These are phyloP conservation scores for Boletus vinaceobasis DNA, from an alignment of 768 basidiomycete genomes.

Conservation along the genomic window DNA sequence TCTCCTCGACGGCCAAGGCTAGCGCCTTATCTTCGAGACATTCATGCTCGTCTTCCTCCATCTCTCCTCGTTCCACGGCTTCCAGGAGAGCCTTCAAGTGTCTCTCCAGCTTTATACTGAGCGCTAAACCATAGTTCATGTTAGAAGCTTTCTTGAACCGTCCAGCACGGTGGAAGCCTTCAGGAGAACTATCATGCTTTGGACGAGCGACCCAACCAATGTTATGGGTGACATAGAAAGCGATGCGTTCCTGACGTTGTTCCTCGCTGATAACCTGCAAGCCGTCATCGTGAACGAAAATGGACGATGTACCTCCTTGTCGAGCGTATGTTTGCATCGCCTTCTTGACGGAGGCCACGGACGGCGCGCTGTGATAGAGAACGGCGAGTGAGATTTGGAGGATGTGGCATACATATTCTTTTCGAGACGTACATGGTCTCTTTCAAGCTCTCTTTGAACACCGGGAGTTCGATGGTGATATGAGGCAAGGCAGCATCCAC, in stretches of 20 bases:
- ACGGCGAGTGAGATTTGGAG: background rate
- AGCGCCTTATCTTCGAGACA: slow-evolving; percentile 68
- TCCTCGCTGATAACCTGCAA: slow-evolving; percentile 47
- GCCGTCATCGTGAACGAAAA: slow-evolving; percentile 62
- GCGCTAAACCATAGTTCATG: slow-evolving; percentile 72
- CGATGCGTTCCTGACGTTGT: slow-evolving; percentile 45
- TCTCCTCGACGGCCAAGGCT: slow-evolving; percentile 70
- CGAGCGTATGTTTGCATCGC: slow-evolving; percentile 66
- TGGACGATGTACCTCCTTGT: slow-evolving; percentile 56
- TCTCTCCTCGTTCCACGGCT: slow-evolving; percentile 37
- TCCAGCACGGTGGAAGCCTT: slow-evolving; percentile 46
- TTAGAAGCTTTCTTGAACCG: slow-evolving; percentile 94
- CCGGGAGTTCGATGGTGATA: slow-evolving; percentile 78
- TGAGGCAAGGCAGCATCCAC: slow-evolving; percentile 67
- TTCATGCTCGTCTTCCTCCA: slow-evolving; percentile 36
- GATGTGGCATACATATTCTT: background rate
- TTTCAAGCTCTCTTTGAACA: slow-evolving; percentile 80
- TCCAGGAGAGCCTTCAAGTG: slow-evolving; percentile 45
- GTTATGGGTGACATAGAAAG: slow-evolving; percentile 54
- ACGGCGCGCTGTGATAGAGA: slow-evolving; percentile 51
- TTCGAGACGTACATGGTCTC: slow-evolving; percentile 64
- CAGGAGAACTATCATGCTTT: slow-evolving; percentile 34
- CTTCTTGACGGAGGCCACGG: slow-evolving; percentile 66
- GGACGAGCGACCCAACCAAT: slow-evolving; percentile 63
- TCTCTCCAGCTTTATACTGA: slow-evolving; percentile 37